Conservation (phyloP, 495 filamentous ascomycete genomes). For the Aspergillus egyptiacus region DNA sequence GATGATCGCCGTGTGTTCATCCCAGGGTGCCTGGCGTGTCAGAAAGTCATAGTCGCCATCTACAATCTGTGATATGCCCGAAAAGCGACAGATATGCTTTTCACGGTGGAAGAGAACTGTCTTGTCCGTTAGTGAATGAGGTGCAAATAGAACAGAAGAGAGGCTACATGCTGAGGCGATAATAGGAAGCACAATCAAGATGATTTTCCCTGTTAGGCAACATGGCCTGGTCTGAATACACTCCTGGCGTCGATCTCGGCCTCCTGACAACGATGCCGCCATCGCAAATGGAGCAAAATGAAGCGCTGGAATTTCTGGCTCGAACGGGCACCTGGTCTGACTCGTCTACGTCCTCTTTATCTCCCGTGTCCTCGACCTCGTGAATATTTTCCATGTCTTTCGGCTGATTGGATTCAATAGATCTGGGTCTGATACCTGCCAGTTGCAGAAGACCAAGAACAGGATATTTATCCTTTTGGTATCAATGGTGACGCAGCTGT, state of each 20-base stretch:
- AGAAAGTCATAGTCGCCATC: neutral
- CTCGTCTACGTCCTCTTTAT: neutral
- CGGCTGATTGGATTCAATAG: no score
- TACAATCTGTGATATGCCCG: neutral
- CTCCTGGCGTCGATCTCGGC: neutral
- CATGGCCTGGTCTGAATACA: neutral
- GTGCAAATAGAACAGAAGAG: neutral
- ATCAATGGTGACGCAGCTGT: no score
- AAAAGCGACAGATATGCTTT: constrained; percentile 2
- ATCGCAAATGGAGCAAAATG: neutral
- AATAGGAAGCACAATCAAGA: neutral
- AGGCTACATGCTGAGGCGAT: neutral
- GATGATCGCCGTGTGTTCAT: constrained; percentile 2
- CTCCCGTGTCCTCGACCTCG: neutral
- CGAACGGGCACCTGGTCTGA: neutral
- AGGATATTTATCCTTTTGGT: no score
- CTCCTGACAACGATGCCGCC: neutral
- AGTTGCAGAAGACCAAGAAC: no score
- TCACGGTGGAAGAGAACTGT: constrained; percentile 1
- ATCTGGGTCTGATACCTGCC: no score
- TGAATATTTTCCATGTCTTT: neutral
- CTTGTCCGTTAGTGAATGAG: neutral
- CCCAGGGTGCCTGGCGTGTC: constrained; percentile 7
- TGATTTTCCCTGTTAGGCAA: neutral
- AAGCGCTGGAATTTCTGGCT: neutral